phyloP scores from a whole-genome alignment of 2,329 filamentous ascomycete species.

The Diplodia sapinea region DNA sequence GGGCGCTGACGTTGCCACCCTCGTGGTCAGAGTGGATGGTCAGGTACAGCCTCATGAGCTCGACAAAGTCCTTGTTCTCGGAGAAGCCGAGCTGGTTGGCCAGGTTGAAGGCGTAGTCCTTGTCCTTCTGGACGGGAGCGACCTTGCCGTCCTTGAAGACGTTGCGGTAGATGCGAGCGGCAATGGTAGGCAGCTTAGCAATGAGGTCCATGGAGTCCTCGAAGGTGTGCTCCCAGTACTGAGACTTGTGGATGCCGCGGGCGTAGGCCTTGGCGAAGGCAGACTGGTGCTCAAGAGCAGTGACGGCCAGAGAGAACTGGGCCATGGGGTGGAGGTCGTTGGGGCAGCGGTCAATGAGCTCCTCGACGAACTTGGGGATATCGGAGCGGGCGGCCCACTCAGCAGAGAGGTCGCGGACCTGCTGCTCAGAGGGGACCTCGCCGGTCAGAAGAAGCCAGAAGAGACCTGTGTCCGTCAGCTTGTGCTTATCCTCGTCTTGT shows the following conservation, averaged over 20 bases:
- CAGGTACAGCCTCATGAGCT: conserved; percentile 98
- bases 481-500: no score
- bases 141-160: conserved; percentile 99
- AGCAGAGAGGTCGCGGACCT: conserved; percentile 96
- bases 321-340: conserved; percentile 99
- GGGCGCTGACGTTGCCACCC: conserved; percentile 97
- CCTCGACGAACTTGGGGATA: conserved; percentile 96
- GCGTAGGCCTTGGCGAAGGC: conserved; percentile 98
- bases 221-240: conserved; percentile 99
- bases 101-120: conserved; percentile 99
- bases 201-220: conserved; percentile 99
- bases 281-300: conserved; percentile 97
- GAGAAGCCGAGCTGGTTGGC: conserved; percentile 99
- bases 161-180: conserved; percentile 99
- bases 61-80: conserved; percentile 93
- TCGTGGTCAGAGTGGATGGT: conserved; percentile 99
- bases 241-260: conserved; percentile 98
- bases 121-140: conserved; percentile 92
- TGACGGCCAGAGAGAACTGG: conserved; percentile 97
- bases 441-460: conserved; percentile 99
- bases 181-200: conserved; percentile 98
- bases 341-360: conserved; percentile 99
- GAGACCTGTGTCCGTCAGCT: conserved; percentile 66
- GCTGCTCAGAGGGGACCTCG: conserved; percentile 96
- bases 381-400: conserved; percentile 99